Evolutionary conservation across 2,329 filamentous ascomycete genomes (phyloP).

Genomic region (Colletotrichum acutatum): DNA sequence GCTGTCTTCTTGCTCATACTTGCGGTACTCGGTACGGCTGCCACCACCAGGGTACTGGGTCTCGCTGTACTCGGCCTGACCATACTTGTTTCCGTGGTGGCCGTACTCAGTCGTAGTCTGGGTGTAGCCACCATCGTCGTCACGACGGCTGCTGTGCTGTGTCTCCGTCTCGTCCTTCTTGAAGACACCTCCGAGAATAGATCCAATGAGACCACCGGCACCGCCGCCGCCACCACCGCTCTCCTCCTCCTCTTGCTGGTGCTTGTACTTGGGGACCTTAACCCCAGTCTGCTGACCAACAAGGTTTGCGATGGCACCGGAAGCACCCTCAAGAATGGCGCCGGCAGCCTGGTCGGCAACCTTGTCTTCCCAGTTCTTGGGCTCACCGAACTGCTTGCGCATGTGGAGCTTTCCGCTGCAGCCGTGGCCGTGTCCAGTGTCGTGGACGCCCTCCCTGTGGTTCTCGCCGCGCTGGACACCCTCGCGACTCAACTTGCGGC

Average conservation of each 20-base stretch:
- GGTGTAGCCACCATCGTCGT: slow-evolving; percentile 69
- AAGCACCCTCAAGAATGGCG: slow-evolving; percentile 68
- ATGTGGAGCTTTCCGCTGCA: slow-evolving; percentile 83
- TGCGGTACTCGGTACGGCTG: slow-evolving; percentile 68
- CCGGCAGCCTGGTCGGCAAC: slow-evolving; percentile 67
- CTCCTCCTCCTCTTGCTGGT: slow-evolving; percentile 52
- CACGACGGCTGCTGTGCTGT: slow-evolving; percentile 63
- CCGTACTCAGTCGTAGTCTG: slow-evolving; percentile 72
- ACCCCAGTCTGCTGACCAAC: slow-evolving; percentile 59
- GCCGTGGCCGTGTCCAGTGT: slow-evolving; percentile 87
- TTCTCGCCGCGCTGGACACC: slow-evolving; percentile 84
- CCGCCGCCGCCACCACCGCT: slow-evolving; percentile 67
- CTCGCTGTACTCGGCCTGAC: slow-evolving; percentile 68
- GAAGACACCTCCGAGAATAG: slow-evolving; percentile 72
- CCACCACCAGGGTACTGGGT: slow-evolving; percentile 69
- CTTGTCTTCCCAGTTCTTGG: slow-evolving; percentile 63
- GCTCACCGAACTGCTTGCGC: slow-evolving; percentile 70
- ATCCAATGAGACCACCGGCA: slow-evolving; percentile 76
- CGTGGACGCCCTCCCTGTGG: slow-evolving; percentile 86
- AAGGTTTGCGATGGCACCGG: slow-evolving; percentile 60
- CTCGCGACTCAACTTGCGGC: slow-evolving; percentile 78
- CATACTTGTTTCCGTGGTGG: slow-evolving; percentile 66
- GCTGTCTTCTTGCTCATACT: slow-evolving; percentile 68
- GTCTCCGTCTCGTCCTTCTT: slow-evolving; percentile 64
- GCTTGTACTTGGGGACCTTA: slow-evolving; percentile 48